Evolutionary conservation across 1,284 basidiomycete species (phyloP).

Genomic region (Lignosus rhinocerotis): DNA sequence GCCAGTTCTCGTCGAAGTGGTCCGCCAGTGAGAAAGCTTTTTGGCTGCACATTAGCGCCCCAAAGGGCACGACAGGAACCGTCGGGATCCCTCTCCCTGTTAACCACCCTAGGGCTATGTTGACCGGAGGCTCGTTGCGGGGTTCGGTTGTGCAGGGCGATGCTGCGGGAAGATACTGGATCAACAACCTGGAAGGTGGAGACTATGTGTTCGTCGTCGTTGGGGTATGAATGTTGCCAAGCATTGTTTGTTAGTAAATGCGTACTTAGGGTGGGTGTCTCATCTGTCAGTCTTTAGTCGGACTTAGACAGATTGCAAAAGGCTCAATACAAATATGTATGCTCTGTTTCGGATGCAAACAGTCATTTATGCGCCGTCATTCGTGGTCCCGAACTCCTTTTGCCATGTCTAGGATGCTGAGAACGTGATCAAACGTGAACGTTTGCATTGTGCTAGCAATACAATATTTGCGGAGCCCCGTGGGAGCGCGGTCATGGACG

Average conservation of each 20-base stretch:
- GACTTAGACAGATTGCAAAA: too few relatives aligned
- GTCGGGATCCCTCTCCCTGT: conserved; percentile 15
- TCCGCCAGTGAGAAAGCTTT: neutral
- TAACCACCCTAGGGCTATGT: neutral
- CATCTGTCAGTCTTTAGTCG: too few relatives aligned
- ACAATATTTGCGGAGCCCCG: conserved; percentile 19
- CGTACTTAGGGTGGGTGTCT: too few relatives aligned
- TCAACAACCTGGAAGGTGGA: conserved; percentile 10
- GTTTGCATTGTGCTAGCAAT: conserved; percentile 27
- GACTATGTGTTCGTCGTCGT: conserved; percentile 12
- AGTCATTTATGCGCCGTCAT: neutral
- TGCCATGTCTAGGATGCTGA: too few relatives aligned
- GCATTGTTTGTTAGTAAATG: too few relatives aligned
- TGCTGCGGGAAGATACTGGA: conserved; percentile 12
- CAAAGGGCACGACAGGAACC: conserved; percentile 14
- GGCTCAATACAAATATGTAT: too few relatives aligned
- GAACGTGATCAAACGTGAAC: conserved; percentile 12
- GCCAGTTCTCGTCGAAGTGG: conserved; percentile 22
- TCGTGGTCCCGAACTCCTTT: too few relatives aligned
- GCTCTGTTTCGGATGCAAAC: neutral
- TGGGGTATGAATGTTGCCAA: neutral
- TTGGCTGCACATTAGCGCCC: conserved; percentile 14
- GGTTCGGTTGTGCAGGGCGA: conserved; percentile 3
- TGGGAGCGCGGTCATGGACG: neutral
- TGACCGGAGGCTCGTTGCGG: neutral